These are phyloP conservation scores for Dissophora globulifera DNA, from an alignment of 192 early-diverging fungal genomes.

Conservation along the genomic window DNA sequence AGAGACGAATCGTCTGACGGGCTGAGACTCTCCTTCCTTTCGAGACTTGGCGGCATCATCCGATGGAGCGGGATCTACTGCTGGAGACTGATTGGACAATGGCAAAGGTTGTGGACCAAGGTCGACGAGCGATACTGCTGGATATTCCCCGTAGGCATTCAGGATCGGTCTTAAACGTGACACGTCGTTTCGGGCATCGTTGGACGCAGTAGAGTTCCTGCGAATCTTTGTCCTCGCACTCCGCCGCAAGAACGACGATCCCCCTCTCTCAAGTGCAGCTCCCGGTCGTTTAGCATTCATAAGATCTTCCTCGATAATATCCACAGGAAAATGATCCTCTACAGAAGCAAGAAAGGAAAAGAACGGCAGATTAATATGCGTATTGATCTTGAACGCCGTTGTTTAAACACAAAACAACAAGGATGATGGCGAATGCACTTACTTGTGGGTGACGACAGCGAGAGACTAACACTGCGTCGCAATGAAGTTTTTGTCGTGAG, in stretches of 20 bases:
- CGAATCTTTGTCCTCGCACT: slow-evolving; percentile 65
- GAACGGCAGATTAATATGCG: too few species aligned
- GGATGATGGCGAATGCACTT: neutral
- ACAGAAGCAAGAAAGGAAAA: neutral
- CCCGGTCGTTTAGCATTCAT: slow-evolving; percentile 49
- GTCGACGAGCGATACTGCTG: slow-evolving; percentile 36
- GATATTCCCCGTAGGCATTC: slow-evolving; percentile 34
- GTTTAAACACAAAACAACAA: too few species aligned
- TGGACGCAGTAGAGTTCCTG: slow-evolving; percentile 58
- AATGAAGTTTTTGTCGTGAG: slow-evolving; percentile 39
- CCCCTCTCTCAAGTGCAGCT: slow-evolving; percentile 54
- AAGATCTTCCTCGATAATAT: slow-evolving; percentile 53
- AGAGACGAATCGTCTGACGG: slow-evolving; percentile 41
- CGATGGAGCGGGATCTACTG: neutral
- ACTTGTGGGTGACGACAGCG: slow-evolving; percentile 39
- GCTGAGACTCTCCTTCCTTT: slow-evolving; percentile 18
- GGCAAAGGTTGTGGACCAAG: slow-evolving; percentile 33
- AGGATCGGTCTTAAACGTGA: slow-evolving; percentile 35
- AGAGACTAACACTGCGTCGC: slow-evolving; percentile 45
- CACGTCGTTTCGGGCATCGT: slow-evolving; percentile 29
- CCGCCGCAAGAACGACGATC: slow-evolving; percentile 54
- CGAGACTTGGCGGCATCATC: neutral
- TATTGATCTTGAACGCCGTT: too few species aligned
- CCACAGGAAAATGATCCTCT: slow-evolving; percentile 56
- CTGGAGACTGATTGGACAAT: neutral